Base-by-base conservation (phyloP, 768 basidiomycete species). In the Pleurotus citrinopileatus region DNA sequence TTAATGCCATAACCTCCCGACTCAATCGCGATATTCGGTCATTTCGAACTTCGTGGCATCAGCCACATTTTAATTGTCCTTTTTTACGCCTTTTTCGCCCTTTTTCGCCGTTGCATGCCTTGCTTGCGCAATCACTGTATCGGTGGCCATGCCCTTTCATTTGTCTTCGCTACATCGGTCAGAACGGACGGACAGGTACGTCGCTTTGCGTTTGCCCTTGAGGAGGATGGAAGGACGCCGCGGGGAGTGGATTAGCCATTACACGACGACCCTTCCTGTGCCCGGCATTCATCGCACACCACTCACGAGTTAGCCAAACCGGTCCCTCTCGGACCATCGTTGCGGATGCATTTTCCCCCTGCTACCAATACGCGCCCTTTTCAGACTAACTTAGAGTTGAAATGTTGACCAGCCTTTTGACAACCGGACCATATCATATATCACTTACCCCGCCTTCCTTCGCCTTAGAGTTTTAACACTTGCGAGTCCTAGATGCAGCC, bases 221-320 rank as follows among this genome's bases (percentile, higher is more conserved):
- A 28, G 48, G 23, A 25, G 17, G 3, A 32, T 20, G 34, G 48
- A 37, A 37, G 48, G 7, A 36, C 34, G 48, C 48, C 48, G 48
- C 48, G 48, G 48, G 48, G 32, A 28, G n/a, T 28, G n/a, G 48
- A 51, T 40, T 40, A 40, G 17, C 38, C 43, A 44, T 44, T 8
- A n/a, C 17, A 32, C 46, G 25, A 34, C 29, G 48, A 51, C 48
- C 48, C 48, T 51, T 51, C 34, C 48, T 51, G 47, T 50, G 48
- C 34, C 29, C 29, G 48, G 48, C 34, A 51, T 44, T 44, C 43
- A 44, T 44, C n/a, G n/a, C 23, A n/a, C 48, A 47, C 15, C 26
- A 28, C 25, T 25, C 27, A 51, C 25, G 29, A 51, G 34, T 51
- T 22, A 51, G 23, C 48, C 48, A 37, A 51, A 51, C 48, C 25